These are phyloP conservation scores for Dioscorea cayenensis DNA, from an alignment of 116 monocot genomes.

Conservation along the genomic window DNA sequence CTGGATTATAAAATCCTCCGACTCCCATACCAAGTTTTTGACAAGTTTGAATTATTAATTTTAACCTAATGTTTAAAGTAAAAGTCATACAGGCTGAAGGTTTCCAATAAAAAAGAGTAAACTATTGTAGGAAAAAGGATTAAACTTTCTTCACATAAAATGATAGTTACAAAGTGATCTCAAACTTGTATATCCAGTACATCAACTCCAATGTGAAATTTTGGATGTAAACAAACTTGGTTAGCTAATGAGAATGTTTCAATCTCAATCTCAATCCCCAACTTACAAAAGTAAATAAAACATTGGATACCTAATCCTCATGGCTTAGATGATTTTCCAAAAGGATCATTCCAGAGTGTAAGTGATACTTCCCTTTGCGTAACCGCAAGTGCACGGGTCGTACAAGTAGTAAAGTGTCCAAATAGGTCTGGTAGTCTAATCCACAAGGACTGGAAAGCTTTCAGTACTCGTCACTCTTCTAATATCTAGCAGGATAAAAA, in stretches of 20 bases:
- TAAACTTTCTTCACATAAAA: no score
- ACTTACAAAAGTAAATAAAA: neutral
- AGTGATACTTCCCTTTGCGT: no score
- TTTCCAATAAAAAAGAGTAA: neutral
- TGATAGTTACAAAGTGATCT: neutral
- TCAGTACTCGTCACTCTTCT: no score
- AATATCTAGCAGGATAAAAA: no score
- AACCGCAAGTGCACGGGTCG: no score
- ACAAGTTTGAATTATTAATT: constrained; percentile 25
- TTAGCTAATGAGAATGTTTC: neutral
- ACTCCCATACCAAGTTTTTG: constrained; percentile 38
- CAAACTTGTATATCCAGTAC: neutral
- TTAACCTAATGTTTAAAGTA: constrained; percentile 20
- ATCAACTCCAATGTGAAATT: neutral
- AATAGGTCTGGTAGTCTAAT: no score
- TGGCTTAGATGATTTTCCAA: constrained; percentile 30
- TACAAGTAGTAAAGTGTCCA: no score
- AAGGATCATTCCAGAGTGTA: constrained; percentile 45
- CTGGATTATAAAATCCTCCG: constrained; percentile 59
- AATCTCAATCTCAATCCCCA: neutral
- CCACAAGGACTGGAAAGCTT: no score
- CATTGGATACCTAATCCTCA: constrained; percentile 29
- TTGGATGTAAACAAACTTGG: neutral
- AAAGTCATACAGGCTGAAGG: neutral
- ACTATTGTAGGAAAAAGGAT: no score